Percentiles rank a stretch among this genome's conserved stretches.
Conservation (phyloP, 768 basidiomycete species). For the Cantharellus cinnabarinus region DNA sequence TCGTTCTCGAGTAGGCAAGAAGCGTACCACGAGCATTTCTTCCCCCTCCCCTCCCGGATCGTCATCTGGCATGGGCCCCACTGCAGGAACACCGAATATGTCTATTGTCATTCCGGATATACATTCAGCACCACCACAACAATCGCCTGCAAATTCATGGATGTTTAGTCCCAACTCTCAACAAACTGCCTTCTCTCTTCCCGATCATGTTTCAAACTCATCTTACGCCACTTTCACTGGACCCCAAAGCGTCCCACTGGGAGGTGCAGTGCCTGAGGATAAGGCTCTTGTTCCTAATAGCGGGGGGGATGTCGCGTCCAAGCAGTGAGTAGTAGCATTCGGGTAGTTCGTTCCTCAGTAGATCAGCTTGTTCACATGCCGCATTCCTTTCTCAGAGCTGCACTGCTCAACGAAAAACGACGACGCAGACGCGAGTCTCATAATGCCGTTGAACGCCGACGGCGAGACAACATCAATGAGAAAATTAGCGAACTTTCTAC, state of each 20-base stretch:
- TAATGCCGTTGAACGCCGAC: slow-evolving; percentile 75
- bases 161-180: slow-evolving; percentile 4
- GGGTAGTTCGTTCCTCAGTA: neutral
- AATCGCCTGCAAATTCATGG: slow-evolving; percentile 1
- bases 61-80: slow-evolving; percentile 23
- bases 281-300: slow-evolving; percentile 4
- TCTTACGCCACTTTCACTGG: neutral
- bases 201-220: neutral
- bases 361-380: neutral
- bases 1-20: neutral
- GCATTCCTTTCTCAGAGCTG: slow-evolving; percentile 17
- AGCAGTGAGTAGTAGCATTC: slow-evolving; percentile 19
- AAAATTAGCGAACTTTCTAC: slow-evolving; percentile 80
- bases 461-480: slow-evolving; percentile 89
- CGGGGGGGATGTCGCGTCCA: slow-evolving; percentile 17
- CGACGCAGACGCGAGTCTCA: slow-evolving; percentile 66
- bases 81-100: slow-evolving; percentile 21
- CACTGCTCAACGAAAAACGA: slow-evolving; percentile 64
- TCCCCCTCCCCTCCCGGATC: slow-evolving; percentile 21
- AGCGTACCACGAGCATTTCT: slow-evolving; percentile 26
- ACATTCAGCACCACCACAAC: slow-evolving; percentile 5
- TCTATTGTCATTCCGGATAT: slow-evolving; percentile 3
- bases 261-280: slow-evolving; percentile 10
- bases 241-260: neutral
- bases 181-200: neutral